Evolutionary conservation across 2,329 filamentous ascomycete genomes (phyloP).

Genomic region (Gnomoniopsis smithogilvyi): DNA sequence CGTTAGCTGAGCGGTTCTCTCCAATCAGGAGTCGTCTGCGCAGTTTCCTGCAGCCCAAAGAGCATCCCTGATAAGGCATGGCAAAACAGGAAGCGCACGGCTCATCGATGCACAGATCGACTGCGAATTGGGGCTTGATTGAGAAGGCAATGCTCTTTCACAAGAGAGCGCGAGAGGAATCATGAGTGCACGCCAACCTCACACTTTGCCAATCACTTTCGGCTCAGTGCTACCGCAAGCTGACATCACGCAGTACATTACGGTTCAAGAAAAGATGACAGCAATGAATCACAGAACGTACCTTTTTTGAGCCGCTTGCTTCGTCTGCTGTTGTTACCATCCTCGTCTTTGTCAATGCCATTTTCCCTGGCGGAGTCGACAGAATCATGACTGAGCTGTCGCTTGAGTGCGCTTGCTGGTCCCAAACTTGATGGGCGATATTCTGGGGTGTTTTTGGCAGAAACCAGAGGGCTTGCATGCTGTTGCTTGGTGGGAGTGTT

Average conservation of each 20-base stretch:
- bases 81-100: conserved; percentile 14
- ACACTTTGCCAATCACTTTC: not conserved
- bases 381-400: conserved; percentile 65
- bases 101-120: not conserved
- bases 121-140: not conserved
- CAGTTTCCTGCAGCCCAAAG: conserved; percentile 16
- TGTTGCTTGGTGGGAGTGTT: conserved; percentile 59
- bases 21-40: conserved; percentile 23
- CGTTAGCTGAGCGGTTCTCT: conserved; percentile 30
- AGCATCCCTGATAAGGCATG: conserved; percentile 6
- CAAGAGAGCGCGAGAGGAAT: conserved; percentile 1
- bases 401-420: conserved; percentile 66
- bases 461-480: conserved; percentile 59
- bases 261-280: not conserved
- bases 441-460: conserved; percentile 64
- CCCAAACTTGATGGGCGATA: conserved; percentile 53
- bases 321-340: conserved; percentile 65
- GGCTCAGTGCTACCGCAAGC: not conserved
- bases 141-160: not conserved
- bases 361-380: conserved; percentile 45
- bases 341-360: conserved; percentile 54
- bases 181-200: conserved; percentile 1
- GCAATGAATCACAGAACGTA: conserved; percentile 35
- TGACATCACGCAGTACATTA: not conserved
- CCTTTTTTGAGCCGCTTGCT: conserved; percentile 93